Percentiles rank a stretch among this genome's conserved stretches.
Conservation (phyloP, 805 yeast genomes). For the Wickerhamomyces tratensis region DNA sequence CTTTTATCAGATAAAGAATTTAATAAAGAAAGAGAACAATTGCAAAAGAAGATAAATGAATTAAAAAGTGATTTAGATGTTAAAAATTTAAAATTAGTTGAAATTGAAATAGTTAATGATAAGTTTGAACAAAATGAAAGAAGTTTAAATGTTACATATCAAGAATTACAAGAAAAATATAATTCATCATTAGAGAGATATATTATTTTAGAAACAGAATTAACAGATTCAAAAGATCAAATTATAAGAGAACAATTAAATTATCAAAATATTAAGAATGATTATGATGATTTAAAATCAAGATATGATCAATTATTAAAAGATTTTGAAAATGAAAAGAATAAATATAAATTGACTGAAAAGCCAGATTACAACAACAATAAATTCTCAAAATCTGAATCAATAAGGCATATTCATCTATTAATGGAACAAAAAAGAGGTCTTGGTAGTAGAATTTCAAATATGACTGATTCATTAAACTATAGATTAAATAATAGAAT, state of each 20-base stretch:
- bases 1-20: slow-evolving; percentile 19
- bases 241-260: slow-evolving; percentile 15
- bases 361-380: too few relatives aligned
- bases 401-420: slow-evolving; percentile 19
- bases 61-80: slow-evolving; percentile 21
- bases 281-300: slow-evolving; percentile 9
- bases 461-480: slow-evolving; percentile 15
- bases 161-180: slow-evolving; percentile 25
- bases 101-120: slow-evolving; percentile 33
- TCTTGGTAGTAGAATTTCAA: slow-evolving; percentile 19
- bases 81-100: slow-evolving; percentile 23
- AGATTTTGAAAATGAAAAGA: not conserved
- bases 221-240: slow-evolving; percentile 19
- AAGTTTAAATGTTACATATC: slow-evolving; percentile 21
- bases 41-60: slow-evolving; percentile 11
- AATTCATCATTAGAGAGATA: slow-evolving; percentile 25
- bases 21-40: slow-evolving; percentile 11
- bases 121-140: slow-evolving; percentile 33
- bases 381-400: slow-evolving; percentile 16
- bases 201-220: slow-evolving; percentile 29
- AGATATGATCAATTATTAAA: slow-evolving; percentile 2
- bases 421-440: slow-evolving; percentile 20
- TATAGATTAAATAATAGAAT: slow-evolving; percentile 5
- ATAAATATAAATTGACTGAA: not conserved
- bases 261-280: slow-evolving; percentile 19